Conservation (phyloP, 306 rosid genomes). For the Inga oerstediana region DNA sequence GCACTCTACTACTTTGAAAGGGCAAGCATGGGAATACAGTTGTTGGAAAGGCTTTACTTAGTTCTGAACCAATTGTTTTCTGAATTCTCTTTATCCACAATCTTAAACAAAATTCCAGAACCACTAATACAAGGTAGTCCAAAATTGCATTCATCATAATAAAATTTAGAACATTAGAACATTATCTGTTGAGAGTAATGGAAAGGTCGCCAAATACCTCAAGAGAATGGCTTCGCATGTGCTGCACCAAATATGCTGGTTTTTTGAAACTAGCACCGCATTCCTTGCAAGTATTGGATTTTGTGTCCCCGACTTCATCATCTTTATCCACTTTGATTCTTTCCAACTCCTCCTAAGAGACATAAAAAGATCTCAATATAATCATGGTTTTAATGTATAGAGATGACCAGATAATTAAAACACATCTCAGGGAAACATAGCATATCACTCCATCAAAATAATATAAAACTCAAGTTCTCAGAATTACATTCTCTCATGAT, state of each 20-base stretch:
- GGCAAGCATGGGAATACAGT: too few species aligned
- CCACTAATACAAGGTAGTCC: neutral
- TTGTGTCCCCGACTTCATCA: slow-evolving; percentile 12
- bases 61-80: neutral
- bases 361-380: slow-evolving; percentile 7
- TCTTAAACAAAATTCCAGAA: neutral
- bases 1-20: too few species aligned
- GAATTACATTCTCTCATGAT: neutral
- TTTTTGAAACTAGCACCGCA: slow-evolving; percentile 78
- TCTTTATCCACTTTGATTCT: slow-evolving; percentile 34
- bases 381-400: too few species aligned
- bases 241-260: slow-evolving; percentile 76
- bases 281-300: slow-evolving; percentile 58
- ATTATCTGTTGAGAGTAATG: neutral
- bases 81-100: neutral
- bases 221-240: slow-evolving; percentile 78
- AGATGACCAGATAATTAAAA: too few species aligned
- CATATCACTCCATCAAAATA: neutral
- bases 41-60: neutral
- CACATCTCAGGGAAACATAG: neutral
- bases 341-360: slow-evolving; percentile 57
- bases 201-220: slow-evolving; percentile 56
- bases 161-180: too few species aligned
- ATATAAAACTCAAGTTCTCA: neutral
- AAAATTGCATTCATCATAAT: neutral